Base-by-base conservation (phyloP, 176 grass and related monocot genomes). In the Secale cereale region DNA sequence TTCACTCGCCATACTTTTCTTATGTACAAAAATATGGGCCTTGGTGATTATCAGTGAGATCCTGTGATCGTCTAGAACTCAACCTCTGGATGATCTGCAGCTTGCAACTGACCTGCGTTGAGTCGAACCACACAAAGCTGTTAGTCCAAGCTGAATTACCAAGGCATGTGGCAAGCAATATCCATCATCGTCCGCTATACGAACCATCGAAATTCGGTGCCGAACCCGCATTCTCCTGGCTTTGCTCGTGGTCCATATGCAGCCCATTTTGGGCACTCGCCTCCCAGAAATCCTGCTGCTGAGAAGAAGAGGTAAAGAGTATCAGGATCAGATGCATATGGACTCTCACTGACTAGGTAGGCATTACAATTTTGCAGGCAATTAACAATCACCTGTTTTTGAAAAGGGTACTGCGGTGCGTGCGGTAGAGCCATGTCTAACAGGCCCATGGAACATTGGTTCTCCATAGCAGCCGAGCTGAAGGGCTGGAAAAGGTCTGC, bases 241-340 rank as follows among this genome's bases (percentile, higher is more conserved):
- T 79, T 77, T 92, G 88, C 62, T 65, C 90, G 32, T 50, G 84
- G 29, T 79, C 79, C 15, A 91, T 79, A 26, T 59, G 90, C 81
- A 89, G 65, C 29, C 60, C 72, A 35, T 65, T 94, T 65, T 88
- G 85, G 9, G 90, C 65, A 67, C 84, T 77, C 76, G 87, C 86
- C 86, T 94, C 97, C 94, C 97, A 99, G 68, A 94, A 86, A 72
- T 83, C 77, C 40, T 81, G 91, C 67, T 85, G 88, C 91, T 94
- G 89, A 48, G 70, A 81, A 74, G 60, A 87, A 27, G 14, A 75
- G 22, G 40, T 17, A 29, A 70, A 20, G 8, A 76, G 22, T 76
- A 76, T 78, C n/a, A 86, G 16, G 84, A 90, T 87, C 79, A 63
- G 48, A 87, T 83, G 46, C 85, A 56, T 63, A 81, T 62, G 56